These are phyloP conservation scores for Podospora pseudoanserina DNA, from an alignment of 495 filamentous ascomycete species.

Conservation along the genomic window DNA sequence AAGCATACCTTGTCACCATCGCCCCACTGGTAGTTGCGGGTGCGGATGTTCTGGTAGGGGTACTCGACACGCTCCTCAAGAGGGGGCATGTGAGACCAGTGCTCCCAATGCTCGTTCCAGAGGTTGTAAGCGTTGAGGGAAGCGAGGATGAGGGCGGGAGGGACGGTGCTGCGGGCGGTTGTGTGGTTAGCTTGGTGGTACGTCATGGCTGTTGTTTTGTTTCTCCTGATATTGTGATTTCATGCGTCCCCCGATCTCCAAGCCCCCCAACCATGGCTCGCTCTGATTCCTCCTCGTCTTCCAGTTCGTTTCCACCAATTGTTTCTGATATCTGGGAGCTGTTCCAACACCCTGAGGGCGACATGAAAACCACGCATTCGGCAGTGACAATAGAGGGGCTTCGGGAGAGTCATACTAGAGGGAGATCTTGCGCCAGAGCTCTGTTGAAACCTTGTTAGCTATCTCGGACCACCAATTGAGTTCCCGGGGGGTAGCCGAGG, in stretches of 20 bases:
- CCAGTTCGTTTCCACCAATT: not conserved
- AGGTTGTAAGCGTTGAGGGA: conserved; percentile 78
- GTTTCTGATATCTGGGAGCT: not conserved
- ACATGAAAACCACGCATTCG: conserved; percentile 31
- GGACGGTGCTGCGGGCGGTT: conserved; percentile 51
- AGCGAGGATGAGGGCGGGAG: conserved; percentile 67
- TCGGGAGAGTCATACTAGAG: conserved; percentile 65
- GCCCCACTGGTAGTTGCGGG: conserved; percentile 87
- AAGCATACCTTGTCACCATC: conserved; percentile 88
- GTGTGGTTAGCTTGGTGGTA: conserved; percentile 12
- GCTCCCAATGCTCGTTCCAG: conserved; percentile 95
- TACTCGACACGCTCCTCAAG: conserved; percentile 87
- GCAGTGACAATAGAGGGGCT: not conserved
- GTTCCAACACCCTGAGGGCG: conserved; percentile 4
- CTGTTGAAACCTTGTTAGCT: conserved; percentile 45
- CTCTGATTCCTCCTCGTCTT: conserved; percentile 2
- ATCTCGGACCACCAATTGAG: not conserved
- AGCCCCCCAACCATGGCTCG: not conserved
- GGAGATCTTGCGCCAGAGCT: conserved; percentile 89
- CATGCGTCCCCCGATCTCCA: not conserved
- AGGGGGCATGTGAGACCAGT: conserved; percentile 80
- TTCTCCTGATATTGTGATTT: not conserved
- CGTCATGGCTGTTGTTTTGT: conserved; percentile 12
- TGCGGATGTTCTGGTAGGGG: conserved; percentile 88
- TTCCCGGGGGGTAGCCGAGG: not conserved